Evolutionary conservation across 495 filamentous ascomycete genomes (phyloP).

Genomic region (Penicillium coprophilum): DNA sequence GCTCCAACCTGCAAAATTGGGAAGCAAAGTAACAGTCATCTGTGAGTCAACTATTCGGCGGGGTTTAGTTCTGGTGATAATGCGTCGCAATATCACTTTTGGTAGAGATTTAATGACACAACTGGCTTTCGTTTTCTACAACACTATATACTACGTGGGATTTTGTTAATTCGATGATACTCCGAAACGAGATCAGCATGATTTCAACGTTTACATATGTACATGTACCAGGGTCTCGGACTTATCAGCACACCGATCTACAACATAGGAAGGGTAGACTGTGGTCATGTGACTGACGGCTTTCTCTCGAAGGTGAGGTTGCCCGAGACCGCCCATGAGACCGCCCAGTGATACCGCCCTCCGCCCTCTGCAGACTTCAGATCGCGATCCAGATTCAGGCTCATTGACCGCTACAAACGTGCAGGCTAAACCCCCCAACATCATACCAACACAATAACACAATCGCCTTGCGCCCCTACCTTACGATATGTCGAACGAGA

Average conservation of each 20-base stretch:
- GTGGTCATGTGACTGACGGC: slow-evolving; percentile 7
- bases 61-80: too few relatives aligned
- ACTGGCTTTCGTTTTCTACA: too few relatives aligned
- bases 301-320: neutral
- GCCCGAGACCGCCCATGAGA: slow-evolving; percentile 1
- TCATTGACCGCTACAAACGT: slow-evolving; percentile 7
- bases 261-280: neutral
- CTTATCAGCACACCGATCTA: neutral
- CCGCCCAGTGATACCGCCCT: neutral
- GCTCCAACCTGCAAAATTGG: neutral
- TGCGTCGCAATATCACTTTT: too few relatives aligned
- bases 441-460: slow-evolving; percentile 1
- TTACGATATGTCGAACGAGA: slow-evolving; percentile 65
- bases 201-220: too few relatives aligned
- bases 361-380: slow-evolving; percentile 6
- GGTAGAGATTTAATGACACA: too few relatives aligned
- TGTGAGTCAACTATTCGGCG: too few relatives aligned
- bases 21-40: neutral
- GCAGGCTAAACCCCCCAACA: slow-evolving; percentile 5
- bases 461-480: neutral
- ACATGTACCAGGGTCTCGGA: neutral
- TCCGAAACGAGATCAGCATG: neutral
- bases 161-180: neutral
- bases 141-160: neutral
- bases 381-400: slow-evolving; percentile 2